Conservation (phyloP, 805 yeast genomes). For the Kodamaea kaohsiungensis region DNA sequence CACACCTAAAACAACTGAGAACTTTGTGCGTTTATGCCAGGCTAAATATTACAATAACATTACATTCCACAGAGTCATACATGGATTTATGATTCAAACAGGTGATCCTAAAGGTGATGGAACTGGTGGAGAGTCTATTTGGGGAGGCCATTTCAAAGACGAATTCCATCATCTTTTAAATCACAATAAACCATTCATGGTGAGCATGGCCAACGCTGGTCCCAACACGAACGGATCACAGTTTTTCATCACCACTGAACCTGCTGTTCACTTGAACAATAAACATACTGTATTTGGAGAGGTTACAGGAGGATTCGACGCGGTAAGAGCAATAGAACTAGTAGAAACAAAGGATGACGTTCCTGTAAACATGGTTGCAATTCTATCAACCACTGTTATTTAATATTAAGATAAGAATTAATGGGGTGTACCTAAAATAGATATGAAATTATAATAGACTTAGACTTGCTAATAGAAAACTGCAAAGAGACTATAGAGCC, state of each 20-base stretch:
- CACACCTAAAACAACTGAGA: slow-evolving; percentile 45
- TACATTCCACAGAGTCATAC: slow-evolving; percentile 28
- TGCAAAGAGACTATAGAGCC: no score
- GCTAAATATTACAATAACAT: slow-evolving; percentile 40
- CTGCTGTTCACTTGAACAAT: slow-evolving; percentile 20
- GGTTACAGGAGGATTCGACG: slow-evolving; percentile 23
- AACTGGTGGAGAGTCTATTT: slow-evolving; percentile 28
- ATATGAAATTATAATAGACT: no score
- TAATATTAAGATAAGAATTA: background rate
- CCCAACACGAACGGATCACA: slow-evolving; percentile 29
- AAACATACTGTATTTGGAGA: slow-evolving; percentile 30
- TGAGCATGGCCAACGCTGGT: slow-evolving; percentile 33
- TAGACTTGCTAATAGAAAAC: no score
- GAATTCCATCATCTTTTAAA: slow-evolving; percentile 27
- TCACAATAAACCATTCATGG: slow-evolving; percentile 32
- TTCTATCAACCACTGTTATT: slow-evolving; percentile 17
- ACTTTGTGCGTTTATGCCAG: slow-evolving; percentile 36
- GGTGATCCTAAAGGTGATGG: slow-evolving; percentile 28
- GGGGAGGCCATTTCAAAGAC: slow-evolving; percentile 28
- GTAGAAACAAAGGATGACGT: slow-evolving; percentile 19
- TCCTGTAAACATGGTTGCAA: slow-evolving; percentile 23
- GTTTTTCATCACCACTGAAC: slow-evolving; percentile 26
- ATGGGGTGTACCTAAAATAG: background rate
- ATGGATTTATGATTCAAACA: slow-evolving; percentile 27
- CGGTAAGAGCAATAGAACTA: slow-evolving; percentile 18